Conservation (phyloP, 495 filamentous ascomycete genomes). For the Penicillium lividum region DNA sequence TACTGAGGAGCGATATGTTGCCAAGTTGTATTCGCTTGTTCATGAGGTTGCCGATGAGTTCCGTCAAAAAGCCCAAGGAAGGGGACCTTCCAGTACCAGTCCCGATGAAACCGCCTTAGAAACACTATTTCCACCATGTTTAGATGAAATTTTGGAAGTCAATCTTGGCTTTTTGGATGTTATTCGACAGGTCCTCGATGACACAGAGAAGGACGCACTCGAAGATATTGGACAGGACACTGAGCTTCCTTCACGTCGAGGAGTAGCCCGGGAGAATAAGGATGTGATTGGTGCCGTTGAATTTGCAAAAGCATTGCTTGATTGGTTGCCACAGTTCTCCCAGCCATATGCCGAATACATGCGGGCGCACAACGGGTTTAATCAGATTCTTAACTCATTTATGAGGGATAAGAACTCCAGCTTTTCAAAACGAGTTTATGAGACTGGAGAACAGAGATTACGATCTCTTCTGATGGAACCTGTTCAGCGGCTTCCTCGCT, state of each 20-base stretch:
- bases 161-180: slow-evolving; percentile 78
- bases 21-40: slow-evolving; percentile 78
- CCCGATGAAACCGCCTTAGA: slow-evolving; percentile 71
- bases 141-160: slow-evolving; percentile 73
- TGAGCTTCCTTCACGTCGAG: slow-evolving; percentile 42
- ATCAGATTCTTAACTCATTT: slow-evolving; percentile 73
- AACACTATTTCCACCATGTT: slow-evolving; percentile 75
- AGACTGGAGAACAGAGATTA: slow-evolving; percentile 86
- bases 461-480: slow-evolving; percentile 95
- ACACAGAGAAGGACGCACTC: slow-evolving; percentile 78
- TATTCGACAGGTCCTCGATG: slow-evolving; percentile 73
- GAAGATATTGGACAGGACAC: slow-evolving; percentile 62
- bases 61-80: slow-evolving; percentile 62
- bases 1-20: slow-evolving; percentile 91
- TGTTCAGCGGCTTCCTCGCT: slow-evolving; percentile 90
- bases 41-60: slow-evolving; percentile 74
- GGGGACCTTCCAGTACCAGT: slow-evolving; percentile 62
- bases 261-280: slow-evolving; percentile 44
- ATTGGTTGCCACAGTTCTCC: slow-evolving; percentile 89
- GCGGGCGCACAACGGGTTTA: slow-evolving; percentile 78
- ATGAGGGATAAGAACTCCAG: slow-evolving; percentile 72
- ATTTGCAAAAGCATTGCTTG: slow-evolving; percentile 75
- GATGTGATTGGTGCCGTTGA: slow-evolving; percentile 74
- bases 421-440: slow-evolving; percentile 73
- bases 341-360: slow-evolving; percentile 91